Evolutionary conservation across 768 basidiomycete genomes (phyloP).

Genomic region (Tulasnella sp.): DNA sequence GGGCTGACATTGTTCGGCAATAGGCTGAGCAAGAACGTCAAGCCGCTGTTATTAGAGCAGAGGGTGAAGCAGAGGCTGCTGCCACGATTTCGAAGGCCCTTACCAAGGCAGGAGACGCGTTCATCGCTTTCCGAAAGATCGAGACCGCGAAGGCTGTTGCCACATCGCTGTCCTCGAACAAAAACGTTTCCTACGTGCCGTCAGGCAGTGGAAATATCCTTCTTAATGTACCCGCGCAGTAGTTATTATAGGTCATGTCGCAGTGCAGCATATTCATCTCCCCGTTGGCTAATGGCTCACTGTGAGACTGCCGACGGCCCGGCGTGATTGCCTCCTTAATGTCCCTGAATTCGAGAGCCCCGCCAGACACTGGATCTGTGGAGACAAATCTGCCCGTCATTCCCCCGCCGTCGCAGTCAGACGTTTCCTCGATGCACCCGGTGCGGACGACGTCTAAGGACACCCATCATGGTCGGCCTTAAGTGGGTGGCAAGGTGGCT

Average conservation of each 20-base stretch:
- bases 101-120: constrained; percentile 92
- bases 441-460: background rate
- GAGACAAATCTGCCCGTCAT: background rate
- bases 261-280: constrained; percentile 6
- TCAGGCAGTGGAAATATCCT: constrained; percentile 74
- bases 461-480: background rate
- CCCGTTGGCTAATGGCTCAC: background rate
- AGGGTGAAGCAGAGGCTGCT: constrained; percentile 98
- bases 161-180: constrained; percentile 68
- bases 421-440: background rate
- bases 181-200: constrained; percentile 88
- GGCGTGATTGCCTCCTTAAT: background rate
- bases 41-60: constrained; percentile 95
- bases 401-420: background rate
- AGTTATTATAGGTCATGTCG: background rate
- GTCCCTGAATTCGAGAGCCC: background rate
- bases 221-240: constrained; percentile 68
- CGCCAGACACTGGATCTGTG: background rate
- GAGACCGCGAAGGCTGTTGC: constrained; percentile 98
- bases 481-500: background rate
- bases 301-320: background rate
- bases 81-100: constrained; percentile 85
- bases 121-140: constrained; percentile 91
- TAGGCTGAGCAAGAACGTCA: constrained; percentile 99
- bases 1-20: background rate